These are phyloP conservation scores for Fusarium sp. DNA, from an alignment of 2,329 filamentous ascomycete species.

Conservation along the genomic window DNA sequence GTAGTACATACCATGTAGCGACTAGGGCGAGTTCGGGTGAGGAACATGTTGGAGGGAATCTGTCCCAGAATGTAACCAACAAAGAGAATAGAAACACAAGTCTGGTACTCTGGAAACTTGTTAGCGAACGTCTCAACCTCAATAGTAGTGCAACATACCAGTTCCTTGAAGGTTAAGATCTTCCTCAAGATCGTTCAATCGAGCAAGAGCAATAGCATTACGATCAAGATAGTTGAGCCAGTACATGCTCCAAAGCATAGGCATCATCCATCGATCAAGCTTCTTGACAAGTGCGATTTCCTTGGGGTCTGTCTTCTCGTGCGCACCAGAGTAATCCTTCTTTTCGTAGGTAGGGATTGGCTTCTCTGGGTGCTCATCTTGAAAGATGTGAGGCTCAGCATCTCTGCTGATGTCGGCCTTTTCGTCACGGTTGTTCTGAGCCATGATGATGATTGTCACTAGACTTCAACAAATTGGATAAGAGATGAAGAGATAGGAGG, in stretches of 20 bases:
- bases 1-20: constrained; percentile 52
- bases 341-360: constrained; percentile 32
- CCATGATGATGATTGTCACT: constrained; percentile 12
- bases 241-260: constrained; percentile 55
- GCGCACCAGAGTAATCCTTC: constrained; percentile 44
- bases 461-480: not conserved
- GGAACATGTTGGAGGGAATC: constrained; percentile 58
- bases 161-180: constrained; percentile 43
- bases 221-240: constrained; percentile 60
- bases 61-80: constrained; percentile 61
- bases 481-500: not conserved
- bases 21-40: constrained; percentile 56
- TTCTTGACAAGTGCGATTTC: constrained; percentile 45
- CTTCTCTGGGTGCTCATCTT: constrained; percentile 39
- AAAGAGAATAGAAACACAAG: constrained; percentile 49
- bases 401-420: constrained; percentile 23
- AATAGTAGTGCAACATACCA: not conserved
- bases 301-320: constrained; percentile 45
- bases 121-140: not conserved
- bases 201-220: constrained; percentile 60
- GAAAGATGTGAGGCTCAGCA: constrained; percentile 36
- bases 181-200: constrained; percentile 49
- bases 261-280: constrained; percentile 47
- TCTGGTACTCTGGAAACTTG: constrained; percentile 47
- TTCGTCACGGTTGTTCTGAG: constrained; percentile 10